Evolutionary conservation across 208 protist genomes (phyloP).

Genomic region (Acanthamoeba lenticulata): DNA sequence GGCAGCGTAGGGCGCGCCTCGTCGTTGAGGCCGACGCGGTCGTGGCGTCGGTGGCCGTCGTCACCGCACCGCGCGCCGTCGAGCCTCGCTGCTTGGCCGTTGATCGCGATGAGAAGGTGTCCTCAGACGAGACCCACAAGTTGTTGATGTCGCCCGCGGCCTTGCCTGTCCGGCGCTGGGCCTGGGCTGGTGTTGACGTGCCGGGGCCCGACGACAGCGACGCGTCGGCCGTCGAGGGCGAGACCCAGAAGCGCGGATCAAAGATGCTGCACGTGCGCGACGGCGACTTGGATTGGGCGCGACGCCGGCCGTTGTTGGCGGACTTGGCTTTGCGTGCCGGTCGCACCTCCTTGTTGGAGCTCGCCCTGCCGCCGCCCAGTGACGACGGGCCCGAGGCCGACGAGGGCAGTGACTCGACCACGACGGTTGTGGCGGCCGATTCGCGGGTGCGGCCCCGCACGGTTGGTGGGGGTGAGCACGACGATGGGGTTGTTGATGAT

Average conservation of each 20-base stretch:
- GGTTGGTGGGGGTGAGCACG: not conserved
- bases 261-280: constrained; percentile 3
- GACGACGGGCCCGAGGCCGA: not conserved
- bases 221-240: not conserved
- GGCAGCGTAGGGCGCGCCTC: not conserved
- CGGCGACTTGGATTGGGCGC: not conserved
- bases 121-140: constrained; percentile 9
- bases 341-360: not conserved
- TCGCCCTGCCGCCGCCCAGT: not conserved
- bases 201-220: not conserved
- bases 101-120: not conserved
- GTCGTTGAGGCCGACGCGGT: too few species aligned
- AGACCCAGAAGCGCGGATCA: constrained; percentile 4
- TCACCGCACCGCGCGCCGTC: too few species aligned
- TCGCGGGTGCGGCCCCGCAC: too few species aligned
- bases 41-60: too few species aligned
- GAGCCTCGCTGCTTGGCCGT: too few species aligned
- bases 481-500: not conserved
- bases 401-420: not conserved
- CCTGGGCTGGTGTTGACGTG: not conserved
- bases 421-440: too few species aligned
- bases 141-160: not conserved
- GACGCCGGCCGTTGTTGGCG: not conserved
- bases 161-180: not conserved
- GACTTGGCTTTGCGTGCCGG: constrained; percentile 6